Evolutionary conservation across 257 asterid species (phyloP).

Genomic region (Solanum appendiculatum): DNA sequence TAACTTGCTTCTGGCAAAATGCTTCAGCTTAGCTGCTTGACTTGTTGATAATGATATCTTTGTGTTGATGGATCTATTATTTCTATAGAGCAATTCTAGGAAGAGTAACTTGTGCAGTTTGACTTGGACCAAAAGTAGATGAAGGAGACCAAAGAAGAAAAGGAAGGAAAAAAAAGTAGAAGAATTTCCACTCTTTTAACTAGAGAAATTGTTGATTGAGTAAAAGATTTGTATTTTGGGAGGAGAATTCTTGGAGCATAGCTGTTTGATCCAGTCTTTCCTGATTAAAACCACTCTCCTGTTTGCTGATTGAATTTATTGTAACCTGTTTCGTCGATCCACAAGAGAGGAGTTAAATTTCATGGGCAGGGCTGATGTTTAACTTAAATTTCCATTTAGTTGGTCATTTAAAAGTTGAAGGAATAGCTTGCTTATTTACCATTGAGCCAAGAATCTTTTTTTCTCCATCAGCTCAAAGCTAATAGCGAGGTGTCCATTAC

Average conservation of each 20-base stretch:
- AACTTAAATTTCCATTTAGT: background rate
- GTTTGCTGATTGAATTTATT: background rate
- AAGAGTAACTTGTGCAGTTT: background rate
- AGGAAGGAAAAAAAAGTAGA: background rate
- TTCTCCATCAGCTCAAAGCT: background rate
- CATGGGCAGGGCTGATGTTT: background rate
- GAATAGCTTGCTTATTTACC: background rate
- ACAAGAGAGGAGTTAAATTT: background rate
- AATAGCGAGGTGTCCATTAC: background rate
- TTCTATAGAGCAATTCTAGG: background rate
- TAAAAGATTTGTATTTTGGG: background rate
- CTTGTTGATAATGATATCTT: background rate
- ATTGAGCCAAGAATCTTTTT: background rate
- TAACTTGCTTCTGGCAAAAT: background rate
- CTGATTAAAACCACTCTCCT: background rate
- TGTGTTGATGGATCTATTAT: background rate
- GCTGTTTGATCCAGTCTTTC: background rate
- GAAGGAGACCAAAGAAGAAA: background rate
- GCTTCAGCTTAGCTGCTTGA: background rate
- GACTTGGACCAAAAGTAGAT: background rate
- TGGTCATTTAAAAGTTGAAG: background rate
- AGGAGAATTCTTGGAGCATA: background rate
- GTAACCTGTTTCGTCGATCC: background rate
- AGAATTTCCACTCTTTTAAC: background rate
- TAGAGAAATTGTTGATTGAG: background rate